These are phyloP conservation scores for Lipomyces kockii DNA, from an alignment of 805 yeast genomes.

Conservation along the genomic window DNA sequence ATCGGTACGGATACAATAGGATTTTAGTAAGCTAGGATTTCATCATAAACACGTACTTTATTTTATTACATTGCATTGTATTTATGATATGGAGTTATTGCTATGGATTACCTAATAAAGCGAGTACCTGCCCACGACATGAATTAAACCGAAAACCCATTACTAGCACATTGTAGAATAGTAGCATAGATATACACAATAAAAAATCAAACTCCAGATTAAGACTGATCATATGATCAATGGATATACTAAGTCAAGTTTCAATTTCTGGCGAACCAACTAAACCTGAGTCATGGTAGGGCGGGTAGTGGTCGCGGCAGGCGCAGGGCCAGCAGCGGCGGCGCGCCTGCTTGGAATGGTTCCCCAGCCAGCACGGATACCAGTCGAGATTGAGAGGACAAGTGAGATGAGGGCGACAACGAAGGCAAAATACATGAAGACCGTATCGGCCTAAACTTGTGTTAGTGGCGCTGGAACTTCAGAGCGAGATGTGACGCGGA, in stretches of 20 bases:
- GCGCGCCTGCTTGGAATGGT: not conserved
- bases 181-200: not conserved
- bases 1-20: constrained; percentile 14
- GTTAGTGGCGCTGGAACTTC: constrained; percentile 52
- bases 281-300: not conserved
- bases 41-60: not conserved
- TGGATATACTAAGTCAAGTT: not conserved
- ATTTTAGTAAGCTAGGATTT: not conserved
- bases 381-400: constrained; percentile 54
- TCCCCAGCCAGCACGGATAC: constrained; percentile 47
- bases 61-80: not conserved
- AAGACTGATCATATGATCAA: not conserved
- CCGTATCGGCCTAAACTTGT: constrained; percentile 57
- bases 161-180: not conserved
- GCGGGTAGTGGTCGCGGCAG: not conserved
- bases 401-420: constrained; percentile 71
- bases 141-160: not conserved
- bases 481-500: constrained; percentile 64
- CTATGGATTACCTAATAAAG: not conserved
- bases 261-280: not conserved
- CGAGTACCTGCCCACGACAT: not conserved
- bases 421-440: constrained; percentile 84
- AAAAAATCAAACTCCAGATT: constrained; percentile 4
- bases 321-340: not conserved
- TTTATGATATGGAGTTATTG: not conserved